These are phyloP conservation scores for Castanopsis chinensis DNA, from an alignment of 306 rosid species.

Conservation along the genomic window DNA sequence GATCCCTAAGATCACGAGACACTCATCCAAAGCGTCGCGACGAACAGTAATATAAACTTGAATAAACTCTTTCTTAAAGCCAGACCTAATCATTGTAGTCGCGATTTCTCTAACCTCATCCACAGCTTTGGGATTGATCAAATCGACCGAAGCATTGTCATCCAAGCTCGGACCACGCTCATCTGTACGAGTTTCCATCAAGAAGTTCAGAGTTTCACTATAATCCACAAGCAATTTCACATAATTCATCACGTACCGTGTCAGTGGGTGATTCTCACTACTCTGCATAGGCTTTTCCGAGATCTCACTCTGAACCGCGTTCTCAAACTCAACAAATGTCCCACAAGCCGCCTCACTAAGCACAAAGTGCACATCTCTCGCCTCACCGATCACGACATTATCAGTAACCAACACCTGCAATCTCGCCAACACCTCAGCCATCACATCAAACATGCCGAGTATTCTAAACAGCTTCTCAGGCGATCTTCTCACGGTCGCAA, in stretches of 20 bases:
- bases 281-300: slow-evolving; percentile 65
- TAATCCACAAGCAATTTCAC: slow-evolving; percentile 85
- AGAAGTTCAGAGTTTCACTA: slow-evolving; percentile 56
- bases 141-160: slow-evolving; percentile 59
- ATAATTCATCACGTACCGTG: slow-evolving; percentile 93
- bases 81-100: slow-evolving; percentile 71
- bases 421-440: slow-evolving; percentile 55
- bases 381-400: slow-evolving; percentile 58
- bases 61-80: no score
- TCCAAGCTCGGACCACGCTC: slow-evolving; percentile 72
- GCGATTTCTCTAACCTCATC: slow-evolving; percentile 66
- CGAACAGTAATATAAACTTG: no score
- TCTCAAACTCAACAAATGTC: slow-evolving; percentile 87
- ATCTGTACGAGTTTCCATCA: slow-evolving; percentile 53
- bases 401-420: slow-evolving; percentile 61
- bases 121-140: slow-evolving; percentile 67
- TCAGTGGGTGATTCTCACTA: slow-evolving; percentile 85
- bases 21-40: no score
- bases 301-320: slow-evolving; percentile 65
- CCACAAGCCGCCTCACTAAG: slow-evolving; percentile 80
- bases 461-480: slow-evolving; percentile 90
- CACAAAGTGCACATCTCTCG: slow-evolving; percentile 53
- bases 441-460: slow-evolving; percentile 86
- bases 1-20: no score
- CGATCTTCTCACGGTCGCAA: slow-evolving; percentile 66